A percentile compares a stretch with the other conserved stretches of the same genome.
These are phyloP conservation scores for Trypanosoma rangeli DNA, from an alignment of 208 protist genomes.

Conservation along the genomic window DNA sequence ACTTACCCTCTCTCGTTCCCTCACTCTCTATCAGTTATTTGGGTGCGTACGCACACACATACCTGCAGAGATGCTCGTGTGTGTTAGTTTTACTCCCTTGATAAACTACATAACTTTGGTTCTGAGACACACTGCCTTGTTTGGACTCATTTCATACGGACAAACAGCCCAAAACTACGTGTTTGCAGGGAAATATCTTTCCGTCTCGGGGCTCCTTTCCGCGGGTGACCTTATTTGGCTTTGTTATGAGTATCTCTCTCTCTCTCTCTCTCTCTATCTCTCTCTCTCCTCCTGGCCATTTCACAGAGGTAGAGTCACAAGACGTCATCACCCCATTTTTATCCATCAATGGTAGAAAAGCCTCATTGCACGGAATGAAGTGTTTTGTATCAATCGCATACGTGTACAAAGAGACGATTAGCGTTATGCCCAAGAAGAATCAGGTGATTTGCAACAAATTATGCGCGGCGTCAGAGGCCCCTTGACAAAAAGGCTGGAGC, in stretches of 20 bases:
- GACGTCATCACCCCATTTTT: neutral
- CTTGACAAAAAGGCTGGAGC: conserved; percentile 24
- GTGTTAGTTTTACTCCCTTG: neutral
- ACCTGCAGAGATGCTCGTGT: neutral
- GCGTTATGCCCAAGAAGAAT: conserved; percentile 29
- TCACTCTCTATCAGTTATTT: neutral
- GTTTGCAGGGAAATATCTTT: neutral
- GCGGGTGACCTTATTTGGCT: too few relatives aligned
- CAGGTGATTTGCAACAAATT: conserved; percentile 27
- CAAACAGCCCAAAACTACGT: neutral
- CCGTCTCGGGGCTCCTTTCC: too few relatives aligned
- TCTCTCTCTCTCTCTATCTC: neutral
- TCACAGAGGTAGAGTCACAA: neutral
- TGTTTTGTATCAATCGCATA: conserved; percentile 43
- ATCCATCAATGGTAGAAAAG: conserved; percentile 31
- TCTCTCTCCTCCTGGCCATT: neutral
- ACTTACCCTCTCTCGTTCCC: neutral
- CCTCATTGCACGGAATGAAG: conserved; percentile 47
- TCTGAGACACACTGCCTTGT: neutral
- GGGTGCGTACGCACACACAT: neutral
- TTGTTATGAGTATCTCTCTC: neutral
- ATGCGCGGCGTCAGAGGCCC: conserved; percentile 3
- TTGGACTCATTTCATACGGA: neutral
- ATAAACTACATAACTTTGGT: neutral
- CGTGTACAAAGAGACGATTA: conserved; percentile 29